These are phyloP conservation scores for Fragaria vesca DNA, from an alignment of 306 rosid genomes.

Conservation along the genomic window DNA sequence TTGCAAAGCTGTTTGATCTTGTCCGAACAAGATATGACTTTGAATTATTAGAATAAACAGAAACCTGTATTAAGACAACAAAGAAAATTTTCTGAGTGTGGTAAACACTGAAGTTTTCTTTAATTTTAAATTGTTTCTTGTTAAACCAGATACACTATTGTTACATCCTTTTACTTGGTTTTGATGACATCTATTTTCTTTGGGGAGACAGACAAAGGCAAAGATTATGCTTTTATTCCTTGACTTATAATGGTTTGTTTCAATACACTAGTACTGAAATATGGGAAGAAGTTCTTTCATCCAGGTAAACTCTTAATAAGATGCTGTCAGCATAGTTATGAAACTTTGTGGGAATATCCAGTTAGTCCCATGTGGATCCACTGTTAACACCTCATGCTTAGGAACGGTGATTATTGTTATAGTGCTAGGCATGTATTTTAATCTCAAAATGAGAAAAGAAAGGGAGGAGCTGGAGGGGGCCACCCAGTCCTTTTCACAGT, in stretches of 20 bases:
- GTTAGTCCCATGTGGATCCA: neutral
- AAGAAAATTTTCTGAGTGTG: neutral
- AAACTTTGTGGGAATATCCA: neutral
- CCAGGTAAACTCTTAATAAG: neutral
- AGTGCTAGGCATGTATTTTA: neutral
- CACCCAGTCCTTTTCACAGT: too few relatives aligned
- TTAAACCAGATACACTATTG: neutral
- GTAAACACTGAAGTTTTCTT: neutral
- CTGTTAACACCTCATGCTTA: neutral
- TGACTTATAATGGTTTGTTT: neutral
- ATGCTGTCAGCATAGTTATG: neutral
- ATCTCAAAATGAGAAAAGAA: neutral
- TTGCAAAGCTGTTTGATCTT: neutral
- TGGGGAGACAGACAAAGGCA: neutral
- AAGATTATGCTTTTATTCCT: neutral
- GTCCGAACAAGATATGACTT: neutral
- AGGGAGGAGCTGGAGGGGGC: neutral
- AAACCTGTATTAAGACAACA: neutral
- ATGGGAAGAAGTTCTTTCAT: neutral
- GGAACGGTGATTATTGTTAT: neutral
- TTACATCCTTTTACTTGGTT: neutral
- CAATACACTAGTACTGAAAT: neutral
- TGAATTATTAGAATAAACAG: neutral
- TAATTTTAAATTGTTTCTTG: neutral
- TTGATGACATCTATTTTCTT: neutral